Evolutionary conservation across 2,329 filamentous ascomycete genomes (phyloP).

Genomic region (Aspergillus tamarii): DNA sequence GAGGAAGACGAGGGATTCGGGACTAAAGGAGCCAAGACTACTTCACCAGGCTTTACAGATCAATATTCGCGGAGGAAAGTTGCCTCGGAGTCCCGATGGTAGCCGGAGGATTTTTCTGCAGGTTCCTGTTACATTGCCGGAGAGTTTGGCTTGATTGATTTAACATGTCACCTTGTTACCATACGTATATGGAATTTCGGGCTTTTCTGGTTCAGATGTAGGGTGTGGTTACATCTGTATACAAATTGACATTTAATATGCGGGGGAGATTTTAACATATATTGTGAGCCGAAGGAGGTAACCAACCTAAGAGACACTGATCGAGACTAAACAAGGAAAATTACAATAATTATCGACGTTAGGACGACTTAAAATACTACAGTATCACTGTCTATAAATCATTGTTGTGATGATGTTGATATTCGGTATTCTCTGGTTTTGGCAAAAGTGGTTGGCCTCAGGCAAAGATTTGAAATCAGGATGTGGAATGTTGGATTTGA

Average conservation of each 20-base stretch:
- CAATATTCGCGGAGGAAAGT: slow-evolving; percentile 41
- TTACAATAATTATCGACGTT: too few species aligned
- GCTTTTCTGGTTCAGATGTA: neutral
- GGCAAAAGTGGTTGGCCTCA: too few species aligned
- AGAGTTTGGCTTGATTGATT: neutral
- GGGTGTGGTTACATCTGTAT: neutral
- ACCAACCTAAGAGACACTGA: too few species aligned
- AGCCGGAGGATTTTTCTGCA: neutral
- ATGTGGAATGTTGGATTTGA: too few species aligned
- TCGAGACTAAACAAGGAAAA: too few species aligned
- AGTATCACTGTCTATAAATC: too few species aligned
- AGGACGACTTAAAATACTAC: too few species aligned
- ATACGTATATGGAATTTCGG: neutral
- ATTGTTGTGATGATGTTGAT: too few species aligned
- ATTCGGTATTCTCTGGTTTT: too few species aligned
- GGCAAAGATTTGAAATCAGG: too few species aligned
- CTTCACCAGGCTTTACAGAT: slow-evolving; percentile 44
- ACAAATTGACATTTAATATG: neutral
- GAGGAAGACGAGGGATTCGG: slow-evolving; percentile 35
- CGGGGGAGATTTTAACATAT: too few species aligned
- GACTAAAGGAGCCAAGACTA: slow-evolving; percentile 36
- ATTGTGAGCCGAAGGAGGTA: too few species aligned
- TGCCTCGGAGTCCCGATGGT: slow-evolving; percentile 25
- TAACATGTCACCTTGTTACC: neutral
- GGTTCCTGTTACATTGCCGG: neutral